Evolutionary conservation across 805 yeast genomes (phyloP).

Genomic region (Saccharomycopsis guyanensis): DNA sequence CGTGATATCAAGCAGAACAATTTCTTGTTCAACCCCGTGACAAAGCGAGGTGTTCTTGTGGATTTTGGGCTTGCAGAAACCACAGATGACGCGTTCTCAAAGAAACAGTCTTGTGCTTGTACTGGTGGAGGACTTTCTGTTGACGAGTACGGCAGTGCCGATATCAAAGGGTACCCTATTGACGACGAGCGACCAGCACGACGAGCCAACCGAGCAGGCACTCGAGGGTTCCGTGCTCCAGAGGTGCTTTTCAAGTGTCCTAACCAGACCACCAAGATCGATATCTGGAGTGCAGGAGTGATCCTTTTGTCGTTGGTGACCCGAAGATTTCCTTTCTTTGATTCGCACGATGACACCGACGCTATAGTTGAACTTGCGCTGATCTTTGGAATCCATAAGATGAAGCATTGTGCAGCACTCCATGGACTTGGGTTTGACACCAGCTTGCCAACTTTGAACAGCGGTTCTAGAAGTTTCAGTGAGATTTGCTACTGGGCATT

Average conservation of each 20-base stretch:
- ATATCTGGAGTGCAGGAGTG: constrained; percentile 91
- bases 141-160: constrained; percentile 6
- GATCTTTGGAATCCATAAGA: constrained; percentile 65
- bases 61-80: constrained; percentile 91
- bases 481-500: constrained; percentile 38
- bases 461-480: constrained; percentile 32
- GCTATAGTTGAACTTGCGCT: constrained; percentile 80
- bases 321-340: constrained; percentile 86
- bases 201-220: constrained; percentile 95
- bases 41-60: constrained; percentile 70
- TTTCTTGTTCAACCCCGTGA: constrained; percentile 51
- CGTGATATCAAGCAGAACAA: constrained; percentile 88
- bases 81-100: constrained; percentile 20
- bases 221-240: constrained; percentile 92
- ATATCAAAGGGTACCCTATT: constrained; percentile 66
- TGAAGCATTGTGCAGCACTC: constrained; percentile 69
- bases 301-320: constrained; percentile 70
- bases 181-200: constrained; percentile 83
- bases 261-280: constrained; percentile 73
- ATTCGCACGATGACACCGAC: constrained; percentile 88
- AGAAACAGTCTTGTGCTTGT: constrained; percentile 47
- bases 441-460: constrained; percentile 43
- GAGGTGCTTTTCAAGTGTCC: constrained; percentile 85
- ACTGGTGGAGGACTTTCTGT: constrained; percentile 28
- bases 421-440: constrained; percentile 88